phyloP scores from a whole-genome alignment of 148 eudicot species.

The Rhododendron kiyosumense region DNA sequence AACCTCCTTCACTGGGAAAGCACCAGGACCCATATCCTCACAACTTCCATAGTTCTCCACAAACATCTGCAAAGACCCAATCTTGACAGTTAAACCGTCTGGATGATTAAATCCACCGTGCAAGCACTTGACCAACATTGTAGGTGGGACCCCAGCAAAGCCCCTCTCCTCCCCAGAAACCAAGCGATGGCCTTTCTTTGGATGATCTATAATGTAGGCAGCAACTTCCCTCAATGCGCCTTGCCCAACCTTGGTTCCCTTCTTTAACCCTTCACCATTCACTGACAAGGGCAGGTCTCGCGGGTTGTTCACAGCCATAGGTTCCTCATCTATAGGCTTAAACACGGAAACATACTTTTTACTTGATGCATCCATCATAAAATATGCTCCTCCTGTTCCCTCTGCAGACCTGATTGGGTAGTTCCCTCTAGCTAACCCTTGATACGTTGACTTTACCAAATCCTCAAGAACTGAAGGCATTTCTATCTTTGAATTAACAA shows the following conservation, averaged over 20 bases:
- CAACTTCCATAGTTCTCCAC: constrained; percentile 81
- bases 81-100: constrained; percentile 41
- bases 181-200: constrained; percentile 56
- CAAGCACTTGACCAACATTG: constrained; percentile 59
- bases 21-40: constrained; percentile 86
- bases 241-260: constrained; percentile 88
- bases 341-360: constrained; percentile 70
- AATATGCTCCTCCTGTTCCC: constrained; percentile 95
- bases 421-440: constrained; percentile 59
- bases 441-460: constrained; percentile 42
- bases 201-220: constrained; percentile 83
- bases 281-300: constrained; percentile 60
- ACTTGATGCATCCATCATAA: constrained; percentile 66
- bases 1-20: constrained; percentile 81
- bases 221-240: constrained; percentile 94
- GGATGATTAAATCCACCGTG: constrained; percentile 74
- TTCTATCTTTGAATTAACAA: constrained; percentile 52
- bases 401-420: constrained; percentile 73
- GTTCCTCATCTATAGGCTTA: constrained; percentile 96
- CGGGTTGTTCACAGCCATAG: constrained; percentile 88
- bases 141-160: constrained; percentile 92
- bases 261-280: constrained; percentile 94
- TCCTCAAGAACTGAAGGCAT: constrained; percentile 44
- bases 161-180: constrained; percentile 59
- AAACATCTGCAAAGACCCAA: constrained; percentile 88